Percentiles rank a stretch among this genome's conserved stretches.
Conservation (phyloP, 495 filamentous ascomycete genomes). For the Talaromyces adpressus region DNA sequence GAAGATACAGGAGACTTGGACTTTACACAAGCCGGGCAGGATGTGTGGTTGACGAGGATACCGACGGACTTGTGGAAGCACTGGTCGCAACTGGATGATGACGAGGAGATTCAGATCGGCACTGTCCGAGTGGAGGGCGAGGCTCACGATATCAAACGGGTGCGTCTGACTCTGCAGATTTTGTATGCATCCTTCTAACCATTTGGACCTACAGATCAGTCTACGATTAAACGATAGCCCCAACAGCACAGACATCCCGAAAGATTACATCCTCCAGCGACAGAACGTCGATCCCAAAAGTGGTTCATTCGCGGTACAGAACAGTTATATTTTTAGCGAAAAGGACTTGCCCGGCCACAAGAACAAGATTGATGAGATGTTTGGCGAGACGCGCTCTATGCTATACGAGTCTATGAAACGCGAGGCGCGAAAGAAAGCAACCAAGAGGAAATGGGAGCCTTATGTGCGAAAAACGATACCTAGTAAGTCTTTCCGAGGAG, state of each 20-base stretch:
- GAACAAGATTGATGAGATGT: slow-evolving; percentile 28
- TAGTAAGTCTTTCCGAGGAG: slow-evolving; percentile 43
- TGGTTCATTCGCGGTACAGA: slow-evolving; percentile 46
- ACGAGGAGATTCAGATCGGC: slow-evolving; percentile 64
- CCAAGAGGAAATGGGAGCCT: slow-evolving; percentile 56
- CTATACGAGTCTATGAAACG: slow-evolving; percentile 42
- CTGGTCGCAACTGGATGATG: slow-evolving; percentile 51
- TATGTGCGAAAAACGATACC: slow-evolving; percentile 75
- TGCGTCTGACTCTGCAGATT: slow-evolving; percentile 17
- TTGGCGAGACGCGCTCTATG: slow-evolving; percentile 38
- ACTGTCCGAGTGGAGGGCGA: slow-evolving; percentile 60
- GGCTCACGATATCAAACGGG: slow-evolving; percentile 46
- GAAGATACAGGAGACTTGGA: slow-evolving; percentile 86
- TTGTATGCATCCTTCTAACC: neutral
- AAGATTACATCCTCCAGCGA: slow-evolving; percentile 73
- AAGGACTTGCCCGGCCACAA: slow-evolving; percentile 80
- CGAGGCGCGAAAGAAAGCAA: slow-evolving; percentile 39
- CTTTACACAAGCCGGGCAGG: slow-evolving; percentile 52
- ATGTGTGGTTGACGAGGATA: slow-evolving; percentile 67
- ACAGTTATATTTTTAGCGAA: slow-evolving; percentile 86
- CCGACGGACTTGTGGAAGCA: slow-evolving; percentile 72
- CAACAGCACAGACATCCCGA: slow-evolving; percentile 61
- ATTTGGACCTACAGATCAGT: slow-evolving; percentile 28
- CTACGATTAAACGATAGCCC: slow-evolving; percentile 47
- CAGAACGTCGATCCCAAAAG: slow-evolving; percentile 39